Percentiles rank a stretch among this genome's conserved stretches.
Evolutionary conservation across 2,329 filamentous ascomycete species (phyloP).

Genomic region (Elsinoe necatrix): DNA sequence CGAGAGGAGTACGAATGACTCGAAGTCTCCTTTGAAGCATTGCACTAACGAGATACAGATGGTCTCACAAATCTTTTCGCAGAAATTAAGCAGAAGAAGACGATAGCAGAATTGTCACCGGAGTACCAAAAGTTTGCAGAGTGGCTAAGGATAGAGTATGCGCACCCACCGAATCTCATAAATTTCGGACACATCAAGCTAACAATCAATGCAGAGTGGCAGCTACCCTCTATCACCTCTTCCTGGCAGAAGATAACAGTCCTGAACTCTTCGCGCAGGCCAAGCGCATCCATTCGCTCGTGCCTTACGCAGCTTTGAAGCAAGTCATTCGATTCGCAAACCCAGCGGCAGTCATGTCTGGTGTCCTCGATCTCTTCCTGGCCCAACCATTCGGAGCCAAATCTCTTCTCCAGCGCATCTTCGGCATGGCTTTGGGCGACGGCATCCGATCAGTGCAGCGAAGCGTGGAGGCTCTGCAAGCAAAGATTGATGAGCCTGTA

Average conservation of each 20-base stretch:
- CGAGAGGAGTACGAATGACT: conserved; percentile 54
- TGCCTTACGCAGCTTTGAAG: conserved; percentile 88
- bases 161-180: conserved; percentile 1
- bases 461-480: conserved; percentile 68
- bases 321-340: conserved; percentile 96
- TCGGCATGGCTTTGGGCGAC: conserved; percentile 82
- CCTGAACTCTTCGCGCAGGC: conserved; percentile 91
- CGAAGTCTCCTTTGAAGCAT: conserved; percentile 13
- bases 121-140: conserved; percentile 98
- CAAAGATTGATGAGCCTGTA: conserved; percentile 71
- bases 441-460: conserved; percentile 80
- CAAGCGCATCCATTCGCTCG: conserved; percentile 86
- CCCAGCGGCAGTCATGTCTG: conserved; percentile 93
- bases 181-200: not conserved
- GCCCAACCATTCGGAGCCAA: conserved; percentile 88
- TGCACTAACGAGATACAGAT: conserved; percentile 44
- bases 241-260: conserved; percentile 95
- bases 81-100: conserved; percentile 85
- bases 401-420: conserved; percentile 88
- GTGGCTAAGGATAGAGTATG: conserved; percentile 83
- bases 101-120: conserved; percentile 77
- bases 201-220: conserved; percentile 51
- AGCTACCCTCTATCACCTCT: conserved; percentile 92
- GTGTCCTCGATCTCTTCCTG: conserved; percentile 86
- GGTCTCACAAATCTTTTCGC: conserved; percentile 86